Percentiles rank a stretch among this genome's conserved stretches.
These are phyloP conservation scores for Trichophyton verrucosum DNA, from an alignment of 2,329 filamentous ascomycete genomes.

Conservation along the genomic window DNA sequence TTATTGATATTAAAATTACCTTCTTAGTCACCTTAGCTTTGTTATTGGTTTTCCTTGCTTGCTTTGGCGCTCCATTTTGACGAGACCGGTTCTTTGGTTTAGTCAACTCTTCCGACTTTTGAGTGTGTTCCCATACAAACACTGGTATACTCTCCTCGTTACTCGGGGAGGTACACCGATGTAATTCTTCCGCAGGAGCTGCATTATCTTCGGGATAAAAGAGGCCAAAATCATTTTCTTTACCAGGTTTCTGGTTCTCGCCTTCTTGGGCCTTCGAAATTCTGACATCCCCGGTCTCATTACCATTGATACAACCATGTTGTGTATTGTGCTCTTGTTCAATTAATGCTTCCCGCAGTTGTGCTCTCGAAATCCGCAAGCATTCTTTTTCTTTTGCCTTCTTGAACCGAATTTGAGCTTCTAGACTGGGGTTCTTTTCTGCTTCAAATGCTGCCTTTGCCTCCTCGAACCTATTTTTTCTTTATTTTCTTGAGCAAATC, in stretches of 20 bases:
- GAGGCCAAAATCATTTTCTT: not conserved
- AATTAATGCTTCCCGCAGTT: not conserved
- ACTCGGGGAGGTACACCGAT: no score
- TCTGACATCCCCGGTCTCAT: no score
- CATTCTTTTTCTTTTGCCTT: conserved; percentile 6
- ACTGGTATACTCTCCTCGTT: not conserved
- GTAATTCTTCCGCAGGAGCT: no score
- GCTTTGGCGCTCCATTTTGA: not conserved
- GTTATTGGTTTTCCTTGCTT: not conserved
- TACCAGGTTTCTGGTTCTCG: not conserved
- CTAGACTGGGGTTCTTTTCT: conserved; percentile 4
- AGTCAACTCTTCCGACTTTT: not conserved
- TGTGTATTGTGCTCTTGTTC: not conserved
- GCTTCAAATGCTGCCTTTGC: conserved; percentile 5
- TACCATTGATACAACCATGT: not conserved
- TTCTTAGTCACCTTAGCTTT: not conserved
- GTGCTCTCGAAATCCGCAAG: not conserved
- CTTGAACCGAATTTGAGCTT: conserved; percentile 5
- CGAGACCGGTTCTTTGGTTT: not conserved
- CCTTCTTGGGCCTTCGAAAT: not conserved
- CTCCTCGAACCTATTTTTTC: conserved; percentile 1
- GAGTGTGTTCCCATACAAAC: not conserved
- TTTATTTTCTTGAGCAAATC: no score
- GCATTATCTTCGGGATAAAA: not conserved
- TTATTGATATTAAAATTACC: not conserved